Evolutionary conservation across 495 filamentous ascomycete genomes (phyloP).

Genomic region (Cercophora samala): DNA sequence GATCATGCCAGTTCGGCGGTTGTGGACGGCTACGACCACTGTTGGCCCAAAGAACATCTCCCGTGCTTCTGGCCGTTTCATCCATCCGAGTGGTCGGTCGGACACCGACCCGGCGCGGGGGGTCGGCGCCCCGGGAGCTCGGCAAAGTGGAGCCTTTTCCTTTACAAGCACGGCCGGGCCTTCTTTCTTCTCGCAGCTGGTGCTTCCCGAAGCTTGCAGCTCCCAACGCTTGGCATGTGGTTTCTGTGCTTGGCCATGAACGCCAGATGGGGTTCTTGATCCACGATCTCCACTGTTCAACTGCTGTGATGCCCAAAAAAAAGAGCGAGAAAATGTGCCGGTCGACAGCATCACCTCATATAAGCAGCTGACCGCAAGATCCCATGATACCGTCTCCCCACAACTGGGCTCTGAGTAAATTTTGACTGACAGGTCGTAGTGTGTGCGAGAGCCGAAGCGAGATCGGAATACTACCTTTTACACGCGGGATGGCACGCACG

Average conservation of each 20-base stretch:
- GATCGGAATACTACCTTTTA: not conserved
- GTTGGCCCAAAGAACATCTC: not conserved
- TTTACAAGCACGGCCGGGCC: not conserved
- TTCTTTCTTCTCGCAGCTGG: not conserved
- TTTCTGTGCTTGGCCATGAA: not conserved
- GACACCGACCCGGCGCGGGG: not conserved
- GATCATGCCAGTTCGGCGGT: not conserved
- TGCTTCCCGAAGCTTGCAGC: not conserved
- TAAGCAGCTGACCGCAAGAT: constrained; percentile 17
- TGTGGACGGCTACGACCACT: too few relatives aligned
- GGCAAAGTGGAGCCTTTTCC: not conserved
- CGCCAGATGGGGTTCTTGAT: too few relatives aligned
- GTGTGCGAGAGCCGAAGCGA: not conserved
- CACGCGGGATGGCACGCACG: not conserved
- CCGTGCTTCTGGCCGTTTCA: not conserved
- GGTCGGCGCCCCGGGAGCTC: not conserved
- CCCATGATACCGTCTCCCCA: constrained; percentile 12
- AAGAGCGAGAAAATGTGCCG: not conserved
- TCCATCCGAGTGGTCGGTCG: not conserved
- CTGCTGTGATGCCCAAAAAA: not conserved
- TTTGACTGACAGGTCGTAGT: not conserved
- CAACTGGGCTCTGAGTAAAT: not conserved
- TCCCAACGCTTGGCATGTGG: not conserved
- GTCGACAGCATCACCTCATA: constrained; percentile 5
- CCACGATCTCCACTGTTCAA: too few relatives aligned